Base-by-base conservation (phyloP, 2,329 filamentous ascomycete species). In the Ophiocordyceps camponoti-floridani region DNA sequence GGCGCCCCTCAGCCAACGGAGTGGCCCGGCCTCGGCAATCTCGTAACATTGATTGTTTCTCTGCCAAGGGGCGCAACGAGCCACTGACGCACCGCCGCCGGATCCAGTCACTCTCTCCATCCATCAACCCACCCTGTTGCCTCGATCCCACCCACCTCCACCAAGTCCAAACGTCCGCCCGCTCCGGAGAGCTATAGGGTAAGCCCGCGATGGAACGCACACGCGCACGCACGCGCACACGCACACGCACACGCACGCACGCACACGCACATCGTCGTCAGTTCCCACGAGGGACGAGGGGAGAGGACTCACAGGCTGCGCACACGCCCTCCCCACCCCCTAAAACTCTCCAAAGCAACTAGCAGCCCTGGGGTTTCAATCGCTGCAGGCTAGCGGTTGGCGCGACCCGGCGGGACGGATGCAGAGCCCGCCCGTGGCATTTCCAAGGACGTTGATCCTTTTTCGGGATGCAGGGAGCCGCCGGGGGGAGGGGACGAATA, bases 381-480 rank as follows among this genome's bases (percentile, higher is more conserved):
- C 14, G 31, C 31, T 33, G 31, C 31, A 33, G 10, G 31, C 31
- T 33, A 33, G 14, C 10, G 10, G 31, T 33, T 33, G 31, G 31
- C 31, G 31, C 31, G 31, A 33, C 31, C 31, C 31, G 31, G 14
- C 31, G 31, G 31, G 31, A 33, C 14, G 41, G 27, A 33, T 43
- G 30, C 44, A 46, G 31, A 42, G 46, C 42, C 47, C 14, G 38
- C 46, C 50, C 47, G 51, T 54, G n/a, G n/a, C n/a, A n/a, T n/a
- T n/a, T n/a, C n/a, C n/a, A n/a, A n/a, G n/a, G n/a, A n/a, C n/a
- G n/a, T 51, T 50, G 31, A 10, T 14, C 31, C 12, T 33, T 12
- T 12, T 33, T 33, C 31, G 31, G 31, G 31, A 33, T 33, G 31
- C 31, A 33, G 31, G 31, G 31, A 33, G 31, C 31, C n/a, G n/a